Evolutionary conservation across 768 basidiomycete species (phyloP).

Genomic region (Lactarius psammicola): DNA sequence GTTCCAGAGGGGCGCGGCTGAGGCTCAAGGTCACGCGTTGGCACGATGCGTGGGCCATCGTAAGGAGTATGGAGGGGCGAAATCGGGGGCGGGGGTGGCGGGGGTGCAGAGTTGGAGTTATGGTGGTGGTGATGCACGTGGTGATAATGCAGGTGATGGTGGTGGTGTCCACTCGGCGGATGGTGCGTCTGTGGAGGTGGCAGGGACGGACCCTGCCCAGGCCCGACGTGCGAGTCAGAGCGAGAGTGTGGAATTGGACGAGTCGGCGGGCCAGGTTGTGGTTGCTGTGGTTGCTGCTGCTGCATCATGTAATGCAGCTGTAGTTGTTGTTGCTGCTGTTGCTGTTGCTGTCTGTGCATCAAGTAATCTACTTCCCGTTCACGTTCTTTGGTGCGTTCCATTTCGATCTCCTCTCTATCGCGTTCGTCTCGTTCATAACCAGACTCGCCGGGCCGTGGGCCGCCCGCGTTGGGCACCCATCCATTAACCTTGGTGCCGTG

Average conservation of each 20-base stretch:
- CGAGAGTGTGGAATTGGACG: constrained; percentile 20
- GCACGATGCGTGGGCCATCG: constrained; percentile 17
- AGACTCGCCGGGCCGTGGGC: constrained; percentile 11
- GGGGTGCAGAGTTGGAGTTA: constrained; percentile 26
- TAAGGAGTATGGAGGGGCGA: constrained; percentile 26
- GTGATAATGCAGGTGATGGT: constrained; percentile 38
- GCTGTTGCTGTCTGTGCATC: constrained; percentile 28
- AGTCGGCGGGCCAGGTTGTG: constrained; percentile 9
- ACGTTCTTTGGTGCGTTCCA: constrained; percentile 32
- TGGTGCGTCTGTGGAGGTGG: constrained; percentile 26
- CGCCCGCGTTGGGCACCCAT: constrained; percentile 16
- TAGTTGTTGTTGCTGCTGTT: constrained; percentile 29
- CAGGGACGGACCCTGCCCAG: constrained; percentile 23
- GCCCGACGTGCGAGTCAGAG: constrained; percentile 25
- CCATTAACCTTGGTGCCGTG: constrained; percentile 25
- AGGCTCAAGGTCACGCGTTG: constrained; percentile 24
- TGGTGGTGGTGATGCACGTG: constrained; percentile 39
- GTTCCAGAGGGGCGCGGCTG: constrained; percentile 17
- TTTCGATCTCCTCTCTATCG: constrained; percentile 24
- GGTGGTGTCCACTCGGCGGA: constrained; percentile 25
- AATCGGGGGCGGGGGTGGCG: constrained; percentile 26
- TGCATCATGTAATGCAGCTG: constrained; percentile 26
- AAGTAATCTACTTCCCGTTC: constrained; percentile 32
- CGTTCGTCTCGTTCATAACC: constrained; percentile 23
- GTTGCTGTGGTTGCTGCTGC: constrained; percentile 28